A percentile compares a stretch with the other conserved stretches of the same genome.
Evolutionary conservation across 2,329 filamentous ascomycete species (phyloP).

Genomic region (Dactylellina leptospora): DNA sequence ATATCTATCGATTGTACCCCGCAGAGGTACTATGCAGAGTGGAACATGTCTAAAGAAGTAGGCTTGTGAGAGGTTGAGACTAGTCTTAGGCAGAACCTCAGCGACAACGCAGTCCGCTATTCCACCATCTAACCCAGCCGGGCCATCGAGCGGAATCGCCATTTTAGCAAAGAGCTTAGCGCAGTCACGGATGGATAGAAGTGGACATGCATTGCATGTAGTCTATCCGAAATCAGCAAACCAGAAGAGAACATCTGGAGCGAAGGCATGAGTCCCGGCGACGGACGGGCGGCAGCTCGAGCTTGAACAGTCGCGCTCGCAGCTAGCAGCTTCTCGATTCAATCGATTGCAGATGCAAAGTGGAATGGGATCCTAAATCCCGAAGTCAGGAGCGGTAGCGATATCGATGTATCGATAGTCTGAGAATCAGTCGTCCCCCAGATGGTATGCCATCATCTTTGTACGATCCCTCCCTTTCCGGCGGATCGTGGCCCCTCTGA

Average conservation of each 20-base stretch:
- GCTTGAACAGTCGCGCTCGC: neutral
- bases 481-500: neutral
- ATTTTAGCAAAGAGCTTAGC: too few species aligned
- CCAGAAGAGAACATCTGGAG: conserved; percentile 3
- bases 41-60: too few species aligned
- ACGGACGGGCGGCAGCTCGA: neutral
- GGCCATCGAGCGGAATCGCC: too few species aligned
- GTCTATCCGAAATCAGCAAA: neutral
- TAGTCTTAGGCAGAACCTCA: too few species aligned
- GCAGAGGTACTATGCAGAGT: too few species aligned
- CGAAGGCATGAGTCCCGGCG: neutral
- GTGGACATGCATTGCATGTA: neutral
- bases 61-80: too few species aligned
- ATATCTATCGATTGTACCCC: too few species aligned
- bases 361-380: too few species aligned
- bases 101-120: too few species aligned
- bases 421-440: neutral
- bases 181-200: neutral
- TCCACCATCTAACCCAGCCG: too few species aligned
- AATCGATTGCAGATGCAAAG: neutral
- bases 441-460: neutral
- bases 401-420: conserved; percentile 7
- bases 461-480: too few species aligned
- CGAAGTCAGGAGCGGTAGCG: neutral
- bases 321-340: too few species aligned